phyloP scores from a whole-genome alignment of 306 rosid genomes.

The Rubus idaeus region DNA sequence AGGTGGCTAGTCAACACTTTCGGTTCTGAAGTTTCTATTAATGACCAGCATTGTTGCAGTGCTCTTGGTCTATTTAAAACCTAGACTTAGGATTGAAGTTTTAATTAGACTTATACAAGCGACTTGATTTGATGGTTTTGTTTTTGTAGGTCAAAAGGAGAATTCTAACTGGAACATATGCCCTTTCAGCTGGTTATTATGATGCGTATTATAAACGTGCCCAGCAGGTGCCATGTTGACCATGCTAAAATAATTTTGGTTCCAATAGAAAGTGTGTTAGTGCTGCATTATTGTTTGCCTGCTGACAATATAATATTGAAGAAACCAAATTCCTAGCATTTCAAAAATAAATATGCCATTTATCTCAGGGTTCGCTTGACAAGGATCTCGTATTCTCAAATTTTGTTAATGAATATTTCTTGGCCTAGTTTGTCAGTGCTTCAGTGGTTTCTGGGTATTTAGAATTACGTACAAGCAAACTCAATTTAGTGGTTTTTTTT shows the following conservation, averaged over 20 bases:
- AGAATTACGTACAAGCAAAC: background rate
- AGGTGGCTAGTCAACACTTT: background rate
- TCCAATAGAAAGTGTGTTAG: background rate
- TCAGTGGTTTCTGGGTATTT: background rate
- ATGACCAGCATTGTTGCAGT: background rate
- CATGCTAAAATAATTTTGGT: slow-evolving; percentile 11
- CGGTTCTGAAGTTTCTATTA: slow-evolving; percentile 9
- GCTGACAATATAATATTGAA: background rate
- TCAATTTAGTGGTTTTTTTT: background rate
- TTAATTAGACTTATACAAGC: background rate
- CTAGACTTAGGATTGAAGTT: background rate
- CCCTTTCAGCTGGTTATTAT: slow-evolving; percentile 98
- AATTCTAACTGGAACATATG: slow-evolving; percentile 91
- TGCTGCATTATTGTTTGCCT: background rate
- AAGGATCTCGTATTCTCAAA: background rate
- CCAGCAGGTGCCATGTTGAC: slow-evolving; percentile 70
- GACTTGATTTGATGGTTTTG: slow-evolving; percentile 12
- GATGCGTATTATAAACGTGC: slow-evolving; percentile 99
- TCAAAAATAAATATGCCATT: background rate
- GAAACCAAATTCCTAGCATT: background rate
- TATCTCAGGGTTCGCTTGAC: background rate
- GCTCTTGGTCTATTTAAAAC: background rate
- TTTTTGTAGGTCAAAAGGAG: slow-evolving; percentile 90
- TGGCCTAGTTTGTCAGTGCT: background rate
- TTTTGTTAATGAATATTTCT: background rate